phyloP scores from a whole-genome alignment of 345 rosid genomes.

The Moringa oleifera region DNA sequence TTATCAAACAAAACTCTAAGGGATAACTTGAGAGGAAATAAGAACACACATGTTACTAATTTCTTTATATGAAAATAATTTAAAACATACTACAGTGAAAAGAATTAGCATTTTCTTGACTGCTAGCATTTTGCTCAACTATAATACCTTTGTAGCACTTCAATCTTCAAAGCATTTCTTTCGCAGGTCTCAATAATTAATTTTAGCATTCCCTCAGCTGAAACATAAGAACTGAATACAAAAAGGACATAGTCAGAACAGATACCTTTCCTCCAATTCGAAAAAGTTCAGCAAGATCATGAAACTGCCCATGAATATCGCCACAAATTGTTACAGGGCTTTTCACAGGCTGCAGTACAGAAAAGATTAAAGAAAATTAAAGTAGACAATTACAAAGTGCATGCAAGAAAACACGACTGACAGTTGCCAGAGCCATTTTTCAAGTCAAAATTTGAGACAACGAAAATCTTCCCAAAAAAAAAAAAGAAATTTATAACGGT shows the following conservation, averaged over 20 bases:
- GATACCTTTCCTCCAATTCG: conserved; percentile 93
- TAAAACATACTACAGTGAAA: background rate
- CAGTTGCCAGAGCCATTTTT: background rate
- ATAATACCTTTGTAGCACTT: conserved; percentile 18
- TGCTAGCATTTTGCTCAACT: conserved; percentile 7
- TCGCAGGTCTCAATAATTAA: conserved; percentile 17
- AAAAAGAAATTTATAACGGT: background rate
- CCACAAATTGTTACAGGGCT: conserved; percentile 99
- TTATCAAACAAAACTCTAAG: conserved; percentile 7
- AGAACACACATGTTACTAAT: background rate
- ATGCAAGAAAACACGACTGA: background rate
- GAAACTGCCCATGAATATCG: conserved; percentile 98
- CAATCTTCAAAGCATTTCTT: conserved; percentile 22
- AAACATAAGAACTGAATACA: conserved; percentile 19
- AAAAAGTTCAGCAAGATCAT: conserved; percentile 99
- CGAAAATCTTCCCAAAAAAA: background rate
- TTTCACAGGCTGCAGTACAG: conserved; percentile 74
- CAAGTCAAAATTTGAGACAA: conserved; percentile 2
- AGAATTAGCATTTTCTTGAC: background rate
- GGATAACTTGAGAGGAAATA: background rate
- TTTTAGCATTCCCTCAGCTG: conserved; percentile 20
- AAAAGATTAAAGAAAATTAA: conserved; percentile 3
- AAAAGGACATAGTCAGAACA: conserved; percentile 18
- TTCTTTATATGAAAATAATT: background rate
- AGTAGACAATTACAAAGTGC: background rate